phyloP scores from a whole-genome alignment of 192 early-diverging fungal species.

The Backusella westeae region DNA sequence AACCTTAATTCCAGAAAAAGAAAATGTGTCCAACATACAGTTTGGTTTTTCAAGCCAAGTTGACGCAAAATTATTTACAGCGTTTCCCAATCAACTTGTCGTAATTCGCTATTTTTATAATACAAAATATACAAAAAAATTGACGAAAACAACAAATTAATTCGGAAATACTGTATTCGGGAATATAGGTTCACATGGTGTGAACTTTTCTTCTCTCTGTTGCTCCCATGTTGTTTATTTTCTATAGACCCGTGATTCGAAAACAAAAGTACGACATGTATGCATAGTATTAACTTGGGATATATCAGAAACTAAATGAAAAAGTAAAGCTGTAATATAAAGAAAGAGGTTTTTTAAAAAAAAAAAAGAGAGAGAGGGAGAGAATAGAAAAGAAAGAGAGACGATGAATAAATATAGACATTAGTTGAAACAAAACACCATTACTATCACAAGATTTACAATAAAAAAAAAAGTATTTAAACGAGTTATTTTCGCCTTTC shows the following conservation, averaged over 20 bases:
- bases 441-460: too few relatives aligned
- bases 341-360: neutral
- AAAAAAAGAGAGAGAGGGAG: neutral
- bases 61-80: neutral
- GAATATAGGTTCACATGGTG: neutral
- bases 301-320: neutral
- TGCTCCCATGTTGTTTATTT: neutral
- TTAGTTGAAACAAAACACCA: too few relatives aligned
- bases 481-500: neutral
- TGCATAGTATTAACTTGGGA: neutral
- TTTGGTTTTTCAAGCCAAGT: too few relatives aligned
- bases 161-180: neutral
- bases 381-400: neutral
- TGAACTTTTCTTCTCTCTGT: neutral
- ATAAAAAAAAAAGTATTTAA: neutral
- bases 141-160: too few relatives aligned
- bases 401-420: neutral
- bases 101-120: too few relatives aligned
- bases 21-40: neutral
- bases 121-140: too few relatives aligned
- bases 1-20: neutral
- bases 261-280: neutral
- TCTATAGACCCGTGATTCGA: neutral
- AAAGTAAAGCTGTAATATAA: neutral
- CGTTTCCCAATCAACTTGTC: too few relatives aligned